A percentile compares a stretch with the other conserved stretches of the same genome.
Conservation (phyloP, 345 rosid species). For the Hevea brasiliensis region DNA sequence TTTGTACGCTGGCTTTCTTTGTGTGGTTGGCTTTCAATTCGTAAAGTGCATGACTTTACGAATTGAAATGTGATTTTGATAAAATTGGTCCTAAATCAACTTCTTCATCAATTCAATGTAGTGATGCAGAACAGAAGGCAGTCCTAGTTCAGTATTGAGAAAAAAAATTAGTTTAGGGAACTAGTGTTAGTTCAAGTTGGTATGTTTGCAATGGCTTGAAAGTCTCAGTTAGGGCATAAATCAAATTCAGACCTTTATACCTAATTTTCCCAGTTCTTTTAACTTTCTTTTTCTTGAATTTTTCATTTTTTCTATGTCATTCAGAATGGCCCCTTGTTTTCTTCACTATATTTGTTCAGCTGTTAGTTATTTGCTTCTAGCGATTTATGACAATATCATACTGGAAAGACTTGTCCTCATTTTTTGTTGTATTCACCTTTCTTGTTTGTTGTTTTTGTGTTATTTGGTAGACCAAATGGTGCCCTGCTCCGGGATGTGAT, state of each 20-base stretch:
- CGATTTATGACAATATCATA: background rate
- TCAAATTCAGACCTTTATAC: background rate
- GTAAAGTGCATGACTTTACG: too few species aligned
- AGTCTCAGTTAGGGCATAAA: too few species aligned
- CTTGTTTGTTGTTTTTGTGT: constrained; percentile 10
- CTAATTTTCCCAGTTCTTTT: too few species aligned
- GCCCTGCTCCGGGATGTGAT: constrained; percentile 99
- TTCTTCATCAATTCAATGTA: background rate
- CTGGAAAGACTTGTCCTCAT: background rate
- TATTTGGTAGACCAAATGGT: constrained; percentile 87
- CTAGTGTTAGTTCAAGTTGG: background rate
- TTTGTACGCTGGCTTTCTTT: background rate
- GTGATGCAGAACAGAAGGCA: background rate
- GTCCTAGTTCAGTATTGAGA: background rate
- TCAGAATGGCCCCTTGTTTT: background rate
- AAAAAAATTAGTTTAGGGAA: too few species aligned
- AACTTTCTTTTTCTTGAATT: background rate
- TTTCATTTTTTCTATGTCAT: background rate
- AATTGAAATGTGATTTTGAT: too few species aligned
- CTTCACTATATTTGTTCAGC: background rate
- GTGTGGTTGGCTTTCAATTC: too few species aligned
- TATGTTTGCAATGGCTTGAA: too few species aligned
- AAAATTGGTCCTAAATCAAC: background rate
- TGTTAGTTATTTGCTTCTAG: background rate
- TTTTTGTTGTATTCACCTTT: background rate